Base-by-base conservation (phyloP, 2,329 filamentous ascomycete species). In the Trichoderma sp. region DNA sequence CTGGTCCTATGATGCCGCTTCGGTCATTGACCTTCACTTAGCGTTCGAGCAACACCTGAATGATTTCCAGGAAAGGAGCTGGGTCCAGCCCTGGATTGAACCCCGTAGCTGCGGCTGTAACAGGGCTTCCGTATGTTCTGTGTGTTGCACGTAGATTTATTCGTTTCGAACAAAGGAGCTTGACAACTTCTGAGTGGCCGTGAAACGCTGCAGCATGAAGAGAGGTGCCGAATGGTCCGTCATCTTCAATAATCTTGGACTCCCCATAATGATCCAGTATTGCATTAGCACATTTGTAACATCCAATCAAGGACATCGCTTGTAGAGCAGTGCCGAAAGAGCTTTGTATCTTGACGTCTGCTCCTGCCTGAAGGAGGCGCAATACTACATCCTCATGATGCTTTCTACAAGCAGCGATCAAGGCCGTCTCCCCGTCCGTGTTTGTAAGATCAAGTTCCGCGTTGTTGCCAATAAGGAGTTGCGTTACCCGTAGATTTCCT, bases 151-250 rank as follows among this genome's bases (percentile, higher is more conserved):
- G 37, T 10, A 35, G 13, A 13, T 61, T n/a, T 2, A 19, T n/a
- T 2, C 10, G 6, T 32, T 27, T 48, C 4, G 37, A 45, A 19
- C 58, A 61, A n/a, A 61, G 58, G 13, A 50, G 58, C 15, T 12
- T 25, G 4, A 61, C 58, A 19, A 61, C 17, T 4, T 29, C 37
- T 5, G 25, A 32, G 58, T 61, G 39, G 25, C 58, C 58, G 32
- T 61, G 7, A 10, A 61, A 61, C 13, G 58, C 58, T 5, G 58
- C 58, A 22, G 58, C 39, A 32, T 61, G 58, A n/a, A 61, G 58
- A 19, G 37, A 61, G 9, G 58, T 61, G 58, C 58, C 58, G 12
- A 61, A 61, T 15, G 58, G 39, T 12, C 58, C 39, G n/a, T 61
- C 29, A 3, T 19, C 48, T 5, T 61, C 53, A 3, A 9, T 8